These are phyloP conservation scores for Bondarzewia mesenterica DNA, from an alignment of 1,284 basidiomycete genomes.

Conservation along the genomic window DNA sequence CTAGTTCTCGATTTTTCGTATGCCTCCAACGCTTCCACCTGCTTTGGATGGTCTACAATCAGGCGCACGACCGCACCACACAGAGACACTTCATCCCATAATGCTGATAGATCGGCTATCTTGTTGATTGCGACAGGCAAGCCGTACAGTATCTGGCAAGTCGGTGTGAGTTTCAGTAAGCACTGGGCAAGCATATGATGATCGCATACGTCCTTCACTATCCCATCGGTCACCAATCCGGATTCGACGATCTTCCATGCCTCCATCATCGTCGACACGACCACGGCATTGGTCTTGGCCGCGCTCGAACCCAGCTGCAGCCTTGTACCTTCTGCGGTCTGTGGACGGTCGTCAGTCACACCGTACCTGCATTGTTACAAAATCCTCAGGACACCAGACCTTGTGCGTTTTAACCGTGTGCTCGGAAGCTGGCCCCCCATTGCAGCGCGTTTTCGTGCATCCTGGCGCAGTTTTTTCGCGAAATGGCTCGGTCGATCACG, in stretches of 20 bases:
- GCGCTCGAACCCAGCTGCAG: conserved; percentile 55
- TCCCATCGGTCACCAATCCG: conserved; percentile 67
- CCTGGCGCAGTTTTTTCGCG: conserved; percentile 62
- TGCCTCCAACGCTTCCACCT: conserved; percentile 56
- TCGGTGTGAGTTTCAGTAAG: neutral
- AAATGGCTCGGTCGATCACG: conserved; percentile 65
- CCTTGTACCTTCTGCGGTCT: conserved; percentile 69
- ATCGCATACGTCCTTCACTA: conserved; percentile 60
- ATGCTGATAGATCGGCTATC: conserved; percentile 56
- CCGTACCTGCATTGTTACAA: neutral
- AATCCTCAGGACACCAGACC: conserved; percentile 25
- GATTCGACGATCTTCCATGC: conserved; percentile 67
- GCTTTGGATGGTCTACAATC: conserved; percentile 70
- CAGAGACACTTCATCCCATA: conserved; percentile 48
- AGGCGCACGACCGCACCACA: conserved; percentile 54
- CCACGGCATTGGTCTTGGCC: conserved; percentile 49
- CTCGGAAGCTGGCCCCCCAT: conserved; percentile 67
- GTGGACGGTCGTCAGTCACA: too few species aligned
- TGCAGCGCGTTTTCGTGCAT: conserved; percentile 61
- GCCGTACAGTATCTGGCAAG: conserved; percentile 67
- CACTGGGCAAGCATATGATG: neutral
- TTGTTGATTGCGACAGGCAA: conserved; percentile 67
- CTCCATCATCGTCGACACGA: conserved; percentile 78
- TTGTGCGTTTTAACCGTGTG: conserved; percentile 85
- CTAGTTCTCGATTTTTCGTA: conserved; percentile 36